Evolutionary conservation across 768 basidiomycete genomes (phyloP).

Genomic region (Leucosporidium yakuticum): DNA sequence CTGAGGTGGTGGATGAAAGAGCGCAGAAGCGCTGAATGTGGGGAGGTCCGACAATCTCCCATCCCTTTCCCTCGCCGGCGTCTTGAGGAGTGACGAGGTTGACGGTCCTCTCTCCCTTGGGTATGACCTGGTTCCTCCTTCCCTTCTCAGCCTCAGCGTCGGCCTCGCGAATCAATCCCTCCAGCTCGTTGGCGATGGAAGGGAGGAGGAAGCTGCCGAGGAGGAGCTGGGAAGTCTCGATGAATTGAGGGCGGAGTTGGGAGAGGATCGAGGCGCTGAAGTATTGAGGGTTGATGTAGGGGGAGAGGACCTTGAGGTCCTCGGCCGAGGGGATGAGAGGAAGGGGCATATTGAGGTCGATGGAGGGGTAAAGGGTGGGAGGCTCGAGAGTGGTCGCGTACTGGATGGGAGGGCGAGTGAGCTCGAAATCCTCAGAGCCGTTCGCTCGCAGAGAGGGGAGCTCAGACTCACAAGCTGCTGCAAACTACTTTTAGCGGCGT

Average conservation of each 20-base stretch:
- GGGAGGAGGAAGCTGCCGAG: conserved; percentile 76
- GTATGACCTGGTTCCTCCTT: conserved; percentile 41
- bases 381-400: conserved; percentile 49
- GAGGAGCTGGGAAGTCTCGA: conserved; percentile 78
- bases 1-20: conserved; percentile 44
- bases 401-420: neutral
- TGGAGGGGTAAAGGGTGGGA: conserved; percentile 18
- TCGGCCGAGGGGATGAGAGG: conserved; percentile 53
- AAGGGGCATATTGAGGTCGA: conserved; percentile 40
- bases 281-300: conserved; percentile 85
- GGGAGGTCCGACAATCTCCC: conserved; percentile 77
- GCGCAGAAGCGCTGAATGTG: conserved; percentile 90
- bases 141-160: conserved; percentile 50
- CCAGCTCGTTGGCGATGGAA: conserved; percentile 62
- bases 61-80: conserved; percentile 55
- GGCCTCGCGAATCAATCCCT: conserved; percentile 57
- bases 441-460: conserved; percentile 22
- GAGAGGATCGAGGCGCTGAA: conserved; percentile 74
- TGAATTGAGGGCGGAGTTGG: conserved; percentile 71
- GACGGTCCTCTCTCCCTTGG: conserved; percentile 48
- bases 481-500: conserved; percentile 65
- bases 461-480: conserved; percentile 72
- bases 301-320: conserved; percentile 65
- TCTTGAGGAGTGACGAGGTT: conserved; percentile 58
- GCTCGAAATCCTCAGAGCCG: neutral